Base-by-base conservation (phyloP, 345 rosid species). In the Noccaea caerulescens region DNA sequence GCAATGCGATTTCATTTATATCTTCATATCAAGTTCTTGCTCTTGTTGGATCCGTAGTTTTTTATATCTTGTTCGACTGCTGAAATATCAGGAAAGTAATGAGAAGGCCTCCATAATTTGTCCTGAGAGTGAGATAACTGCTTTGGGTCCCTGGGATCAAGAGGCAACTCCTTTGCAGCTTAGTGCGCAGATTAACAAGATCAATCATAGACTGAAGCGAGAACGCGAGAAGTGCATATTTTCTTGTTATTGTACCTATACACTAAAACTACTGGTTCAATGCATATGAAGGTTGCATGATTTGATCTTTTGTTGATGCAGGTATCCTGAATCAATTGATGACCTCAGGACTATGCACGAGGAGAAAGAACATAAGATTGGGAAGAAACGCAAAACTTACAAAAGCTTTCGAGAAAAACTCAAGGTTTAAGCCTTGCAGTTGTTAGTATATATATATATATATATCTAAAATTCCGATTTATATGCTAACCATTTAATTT, bases 51-150 rank as follows among this genome's bases (percentile, higher is more conserved):
- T 41, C 50, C 14, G 7, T 66, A 39, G 3, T 52, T 4, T 43
- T 27, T 6, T 10, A 44, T 39, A 37, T 8, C 14, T 37, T 42
- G 38, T 53, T 46, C 3, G 18, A 32, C 57, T 56, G 55, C 69
- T 33, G 13, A 44, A 52, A 20, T 44, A 80, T 72, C 82, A 93
- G 98, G 95, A 90, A 68, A 83, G 71, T 73, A 75, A 72, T 61
- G 77, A 75, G 79, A 92, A 88, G 82, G 98, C 97, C 77, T 92
- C 98, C 60, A 83, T 83, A 68, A 90, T 92, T 68, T 90, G 92
- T 79, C 87, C 86, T 45, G 98, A 88, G 82, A 79, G 78, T 81
- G 98, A 90, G 69, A 79, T 92, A 73, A 76, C 79, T 82, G 86
- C 86, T 78, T 79, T 87, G 47, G 97, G 90, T 67, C 87, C 77